Percentiles rank a stretch among this genome's conserved stretches.
Evolutionary conservation across 2,329 filamentous ascomycete genomes (phyloP).

Genomic region (Curvularia hawaiiensis): DNA sequence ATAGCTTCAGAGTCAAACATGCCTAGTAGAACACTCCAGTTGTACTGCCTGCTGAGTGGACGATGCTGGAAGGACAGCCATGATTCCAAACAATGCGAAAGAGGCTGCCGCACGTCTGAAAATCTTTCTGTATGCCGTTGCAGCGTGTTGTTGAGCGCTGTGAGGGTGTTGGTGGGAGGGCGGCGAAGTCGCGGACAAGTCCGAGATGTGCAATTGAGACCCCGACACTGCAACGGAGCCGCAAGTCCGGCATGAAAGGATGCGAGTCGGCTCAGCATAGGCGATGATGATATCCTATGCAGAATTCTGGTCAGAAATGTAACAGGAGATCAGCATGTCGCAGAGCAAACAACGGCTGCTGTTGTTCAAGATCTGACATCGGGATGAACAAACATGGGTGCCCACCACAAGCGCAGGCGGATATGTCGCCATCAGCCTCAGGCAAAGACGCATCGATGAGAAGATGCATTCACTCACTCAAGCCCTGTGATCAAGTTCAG

Average conservation of each 20-base stretch:
- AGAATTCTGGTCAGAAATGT: neutral
- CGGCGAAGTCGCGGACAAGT: neutral
- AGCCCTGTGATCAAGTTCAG: neutral
- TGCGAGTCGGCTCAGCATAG: neutral
- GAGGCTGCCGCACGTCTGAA: neutral
- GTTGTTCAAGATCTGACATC: neutral
- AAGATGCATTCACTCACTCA: neutral
- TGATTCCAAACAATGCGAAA: neutral
- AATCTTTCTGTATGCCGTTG: neutral
- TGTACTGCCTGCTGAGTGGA: neutral
- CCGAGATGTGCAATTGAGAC: slow-evolving; percentile 1
- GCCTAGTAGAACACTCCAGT: neutral
- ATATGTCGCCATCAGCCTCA: neutral
- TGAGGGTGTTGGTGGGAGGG: neutral
- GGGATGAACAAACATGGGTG: neutral
- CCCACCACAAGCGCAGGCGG: neutral
- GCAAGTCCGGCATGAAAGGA: neutral
- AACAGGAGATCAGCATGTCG: neutral
- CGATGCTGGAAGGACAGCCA: neutral
- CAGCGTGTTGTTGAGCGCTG: neutral
- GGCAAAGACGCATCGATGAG: neutral
- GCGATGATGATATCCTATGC: neutral
- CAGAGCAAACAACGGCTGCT: neutral
- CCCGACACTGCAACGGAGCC: neutral
- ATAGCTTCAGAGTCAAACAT: neutral